Conservation (phyloP, 345 rosid species). For the Linum tenue region DNA sequence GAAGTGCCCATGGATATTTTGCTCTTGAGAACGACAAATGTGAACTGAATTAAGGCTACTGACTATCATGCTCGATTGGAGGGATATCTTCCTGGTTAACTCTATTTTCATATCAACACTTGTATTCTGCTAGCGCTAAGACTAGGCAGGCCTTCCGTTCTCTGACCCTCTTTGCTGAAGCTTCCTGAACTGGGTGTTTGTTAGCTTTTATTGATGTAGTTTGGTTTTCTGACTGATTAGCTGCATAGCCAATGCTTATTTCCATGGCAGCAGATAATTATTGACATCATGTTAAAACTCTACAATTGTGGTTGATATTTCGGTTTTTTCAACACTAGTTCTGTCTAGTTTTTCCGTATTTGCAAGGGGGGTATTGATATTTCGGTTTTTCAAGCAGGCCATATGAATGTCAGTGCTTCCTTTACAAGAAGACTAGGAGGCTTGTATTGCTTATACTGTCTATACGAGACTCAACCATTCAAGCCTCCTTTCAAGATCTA, state of each 20-base stretch:
- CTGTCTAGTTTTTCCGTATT: background rate
- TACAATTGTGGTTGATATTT: too few relatives aligned
- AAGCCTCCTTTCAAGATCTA: constrained; percentile 66
- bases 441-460: constrained; percentile 84
- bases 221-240: background rate
- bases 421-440: constrained; percentile 69
- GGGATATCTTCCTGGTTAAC: too few relatives aligned
- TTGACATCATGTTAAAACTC: too few relatives aligned
- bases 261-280: too few relatives aligned
- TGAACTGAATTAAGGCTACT: background rate
- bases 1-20: background rate
- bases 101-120: too few relatives aligned
- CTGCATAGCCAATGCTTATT: background rate
- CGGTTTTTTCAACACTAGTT: too few relatives aligned
- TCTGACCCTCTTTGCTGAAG: background rate
- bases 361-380: too few relatives aligned
- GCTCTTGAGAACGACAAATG: background rate
- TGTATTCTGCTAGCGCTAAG: too few relatives aligned
- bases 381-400: constrained; percentile 39
- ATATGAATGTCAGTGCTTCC: constrained; percentile 41
- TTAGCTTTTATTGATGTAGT: background rate
- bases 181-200: background rate
- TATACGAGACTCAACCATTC: constrained; percentile 74
- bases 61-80: too few relatives aligned
- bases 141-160: too few relatives aligned